phyloP scores from a whole-genome alignment of 345 rosid genomes.

The Sisymbrium irio region DNA sequence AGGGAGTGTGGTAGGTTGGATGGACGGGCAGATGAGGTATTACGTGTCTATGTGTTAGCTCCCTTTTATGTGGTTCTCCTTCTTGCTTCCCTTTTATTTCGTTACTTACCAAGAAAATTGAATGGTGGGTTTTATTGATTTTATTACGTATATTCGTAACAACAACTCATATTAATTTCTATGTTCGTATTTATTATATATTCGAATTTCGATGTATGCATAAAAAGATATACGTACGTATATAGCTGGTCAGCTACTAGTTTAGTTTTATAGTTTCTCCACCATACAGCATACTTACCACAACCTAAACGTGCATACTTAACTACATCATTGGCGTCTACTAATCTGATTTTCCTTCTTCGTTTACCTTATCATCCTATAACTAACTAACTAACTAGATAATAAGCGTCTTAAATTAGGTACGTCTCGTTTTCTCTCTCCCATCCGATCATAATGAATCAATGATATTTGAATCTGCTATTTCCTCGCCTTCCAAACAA shows the following conservation, averaged over 20 bases:
- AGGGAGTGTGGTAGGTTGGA: slow-evolving; percentile 43
- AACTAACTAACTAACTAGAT: neutral
- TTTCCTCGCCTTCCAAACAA: neutral
- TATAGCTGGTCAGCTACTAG: neutral
- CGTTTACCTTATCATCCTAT: neutral
- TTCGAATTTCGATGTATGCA: neutral
- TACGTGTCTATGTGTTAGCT: slow-evolving; percentile 40
- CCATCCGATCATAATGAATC: neutral
- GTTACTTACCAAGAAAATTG: slow-evolving; percentile 35
- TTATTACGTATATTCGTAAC: neutral
- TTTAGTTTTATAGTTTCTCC: slow-evolving; percentile 14
- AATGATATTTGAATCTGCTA: neutral
- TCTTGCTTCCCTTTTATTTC: slow-evolving; percentile 16
- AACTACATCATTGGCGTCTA: neutral
- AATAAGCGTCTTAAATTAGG: slow-evolving; percentile 1
- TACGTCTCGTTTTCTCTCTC: slow-evolving; percentile 3
- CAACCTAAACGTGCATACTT: slow-evolving; percentile 33
- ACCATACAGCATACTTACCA: slow-evolving; percentile 7
- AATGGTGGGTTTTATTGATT: slow-evolving; percentile 27
- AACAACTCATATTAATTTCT: neutral
- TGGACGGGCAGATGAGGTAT: slow-evolving; percentile 45
- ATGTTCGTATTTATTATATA: neutral
- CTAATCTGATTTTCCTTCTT: neutral
- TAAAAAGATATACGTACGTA: neutral
- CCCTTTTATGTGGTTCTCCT: slow-evolving; percentile 29